Conservation (phyloP, 495 filamentous ascomycete species). For the Aspergillus affinis region DNA sequence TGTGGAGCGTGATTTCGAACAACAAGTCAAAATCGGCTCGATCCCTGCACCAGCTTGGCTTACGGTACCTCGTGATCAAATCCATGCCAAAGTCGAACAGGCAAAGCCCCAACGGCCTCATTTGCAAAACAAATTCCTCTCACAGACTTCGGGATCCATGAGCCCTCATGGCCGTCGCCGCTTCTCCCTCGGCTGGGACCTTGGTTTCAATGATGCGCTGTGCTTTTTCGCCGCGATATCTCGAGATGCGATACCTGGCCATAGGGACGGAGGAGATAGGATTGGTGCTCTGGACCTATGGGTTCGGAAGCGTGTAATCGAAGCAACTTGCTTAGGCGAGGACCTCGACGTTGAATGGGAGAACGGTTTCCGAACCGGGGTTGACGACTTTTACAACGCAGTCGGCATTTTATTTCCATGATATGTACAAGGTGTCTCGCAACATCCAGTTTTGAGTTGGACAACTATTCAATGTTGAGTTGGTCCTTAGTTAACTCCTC, state of each 20-base stretch:
- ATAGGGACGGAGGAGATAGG: conserved; percentile 32
- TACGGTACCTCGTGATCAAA: conserved; percentile 28
- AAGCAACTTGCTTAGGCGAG: conserved; percentile 38
- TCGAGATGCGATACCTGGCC: conserved; percentile 16
- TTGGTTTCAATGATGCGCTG: conserved; percentile 51
- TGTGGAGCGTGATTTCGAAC: conserved; percentile 54
- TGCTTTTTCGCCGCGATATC: conserved; percentile 43
- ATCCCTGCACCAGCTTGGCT: conserved; percentile 38
- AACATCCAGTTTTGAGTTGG: background rate
- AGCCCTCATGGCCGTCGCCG: conserved; percentile 49
- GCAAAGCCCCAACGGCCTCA: conserved; percentile 32
- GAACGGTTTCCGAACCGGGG: conserved; percentile 48
- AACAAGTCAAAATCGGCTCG: conserved; percentile 41
- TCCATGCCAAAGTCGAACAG: conserved; percentile 25
- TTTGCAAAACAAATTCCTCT: conserved; percentile 27
- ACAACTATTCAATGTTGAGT: background rate
- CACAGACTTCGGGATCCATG: conserved; percentile 46
- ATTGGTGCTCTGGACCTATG: conserved; percentile 56
- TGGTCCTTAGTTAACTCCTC: background rate
- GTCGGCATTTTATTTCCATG: conserved; percentile 19
- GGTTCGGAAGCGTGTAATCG: conserved; percentile 51
- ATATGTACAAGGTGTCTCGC: background rate
- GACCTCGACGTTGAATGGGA: conserved; percentile 53
- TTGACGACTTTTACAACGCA: conserved; percentile 38
- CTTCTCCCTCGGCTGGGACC: conserved; percentile 51